A percentile compares a stretch with the other conserved stretches of the same genome.
Conservation (phyloP, 495 filamentous ascomycete genomes). For the Talaromyces liani region DNA sequence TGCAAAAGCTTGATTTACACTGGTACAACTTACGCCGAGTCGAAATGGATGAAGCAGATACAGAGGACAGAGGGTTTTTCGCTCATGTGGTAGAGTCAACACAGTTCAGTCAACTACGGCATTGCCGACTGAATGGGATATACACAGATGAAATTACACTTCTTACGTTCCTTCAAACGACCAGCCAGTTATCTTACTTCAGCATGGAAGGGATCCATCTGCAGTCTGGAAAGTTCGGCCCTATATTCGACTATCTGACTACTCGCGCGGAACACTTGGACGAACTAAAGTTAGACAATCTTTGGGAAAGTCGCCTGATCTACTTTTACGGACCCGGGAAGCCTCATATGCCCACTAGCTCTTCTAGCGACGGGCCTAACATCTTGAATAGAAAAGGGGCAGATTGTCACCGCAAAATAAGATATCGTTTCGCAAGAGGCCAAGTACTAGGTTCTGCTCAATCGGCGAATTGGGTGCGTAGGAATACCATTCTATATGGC, state of each 20-base stretch:
- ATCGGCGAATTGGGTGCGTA: background rate
- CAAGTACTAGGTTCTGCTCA: slow-evolving; percentile 4
- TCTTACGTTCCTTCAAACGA: background rate
- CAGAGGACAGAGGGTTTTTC: background rate
- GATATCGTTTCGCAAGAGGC: background rate
- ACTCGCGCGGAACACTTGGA: background rate
- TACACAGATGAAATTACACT: slow-evolving; percentile 5
- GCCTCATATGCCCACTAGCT: background rate
- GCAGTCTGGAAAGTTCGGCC: background rate
- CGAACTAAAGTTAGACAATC: background rate
- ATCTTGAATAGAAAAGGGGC: background rate
- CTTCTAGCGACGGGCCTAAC: background rate
- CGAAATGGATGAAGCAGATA: background rate
- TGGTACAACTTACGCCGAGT: background rate
- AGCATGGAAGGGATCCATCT: slow-evolving; percentile 1
- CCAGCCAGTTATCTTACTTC: background rate
- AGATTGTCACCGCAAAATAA: background rate
- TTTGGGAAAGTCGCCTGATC: slow-evolving; percentile 1
- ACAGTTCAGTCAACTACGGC: background rate
- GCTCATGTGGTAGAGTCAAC: background rate
- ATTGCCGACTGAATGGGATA: background rate
- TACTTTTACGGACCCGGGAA: slow-evolving; percentile 2
- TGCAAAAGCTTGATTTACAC: background rate
- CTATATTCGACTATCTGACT: slow-evolving; percentile 3
- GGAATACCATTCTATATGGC: background rate